Percentiles rank a stretch among this genome's conserved stretches.
Conservation (phyloP, 306 rosid species). For the Ormosia emarginata region DNA sequence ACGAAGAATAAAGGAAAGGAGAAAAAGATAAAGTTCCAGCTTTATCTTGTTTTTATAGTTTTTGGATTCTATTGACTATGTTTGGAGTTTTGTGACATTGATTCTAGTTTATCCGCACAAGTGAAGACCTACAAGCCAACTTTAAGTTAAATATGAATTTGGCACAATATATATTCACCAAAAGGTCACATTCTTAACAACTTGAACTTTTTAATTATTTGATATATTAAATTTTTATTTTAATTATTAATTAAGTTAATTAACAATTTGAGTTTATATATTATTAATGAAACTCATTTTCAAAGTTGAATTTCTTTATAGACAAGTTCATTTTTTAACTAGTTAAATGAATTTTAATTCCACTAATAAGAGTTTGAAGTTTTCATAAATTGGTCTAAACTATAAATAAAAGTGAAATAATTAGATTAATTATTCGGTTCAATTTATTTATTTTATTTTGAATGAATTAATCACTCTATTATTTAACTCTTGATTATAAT, state of each 20-base stretch:
- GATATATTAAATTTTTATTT: background rate
- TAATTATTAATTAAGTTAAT: background rate
- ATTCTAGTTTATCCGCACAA: slow-evolving; percentile 33
- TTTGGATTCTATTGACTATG: slow-evolving; percentile 38
- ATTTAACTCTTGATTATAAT: too few species aligned
- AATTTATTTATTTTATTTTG: too few species aligned
- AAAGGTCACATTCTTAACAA: background rate
- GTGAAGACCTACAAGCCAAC: background rate
- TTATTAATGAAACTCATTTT: background rate
- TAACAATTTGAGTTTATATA: background rate
- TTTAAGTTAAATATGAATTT: background rate
- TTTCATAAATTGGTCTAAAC: background rate
- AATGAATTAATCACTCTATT: too few species aligned
- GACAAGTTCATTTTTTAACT: background rate
- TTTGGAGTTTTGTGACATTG: slow-evolving; percentile 19
- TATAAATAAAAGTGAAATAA: background rate
- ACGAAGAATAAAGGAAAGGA: background rate
- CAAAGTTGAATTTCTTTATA: background rate
- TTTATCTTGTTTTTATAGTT: slow-evolving; percentile 29
- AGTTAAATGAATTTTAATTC: background rate
- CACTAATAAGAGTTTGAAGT: background rate
- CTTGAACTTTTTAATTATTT: background rate
- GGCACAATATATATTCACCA: background rate
- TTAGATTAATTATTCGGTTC: too few species aligned
- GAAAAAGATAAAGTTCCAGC: slow-evolving; percentile 20